Evolutionary conservation across 768 basidiomycete genomes (phyloP), one percentile per base, ranked within the genome.

Genomic region (Trametes maxima): DNA sequence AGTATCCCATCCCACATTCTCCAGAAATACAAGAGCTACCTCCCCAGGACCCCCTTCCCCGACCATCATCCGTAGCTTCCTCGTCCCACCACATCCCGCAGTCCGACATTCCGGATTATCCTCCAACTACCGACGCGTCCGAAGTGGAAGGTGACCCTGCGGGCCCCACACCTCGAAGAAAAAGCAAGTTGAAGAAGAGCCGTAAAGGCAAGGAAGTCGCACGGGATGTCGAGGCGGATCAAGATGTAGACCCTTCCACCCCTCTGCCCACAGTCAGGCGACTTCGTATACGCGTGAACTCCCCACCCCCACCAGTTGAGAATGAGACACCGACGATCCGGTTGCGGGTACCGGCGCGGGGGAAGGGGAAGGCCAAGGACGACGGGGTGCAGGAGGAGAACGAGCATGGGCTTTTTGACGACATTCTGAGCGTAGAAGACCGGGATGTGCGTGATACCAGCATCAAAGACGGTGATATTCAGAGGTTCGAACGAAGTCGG

Each of bases 391-490:
- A 70, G 55, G 87, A 88, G 10, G 87, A 87, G 7, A 77, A 74
- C 12, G 73, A 76, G 44, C 79, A 79, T 42, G 87, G 88, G 24
- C 78, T 94, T 51, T 98, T 95, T 69, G 95, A 97, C 48, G 95
- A 94, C 21, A 80, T 96, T 42, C 79, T 98, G 37, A 74, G 73
- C 14, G 74, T 79, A 1, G 79, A 79, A 17, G 90, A 96, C 56
- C 84, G 92, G 37, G 92, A 94, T 69, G 87, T 82, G 45, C 75
- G 79, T 21, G 87, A 85, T 70, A 94, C 94, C 8, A 72, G 73
- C 0, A 89, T 95, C 25, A 72, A 74, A 3, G 74, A 75, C 33
- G 65, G 67, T 5, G 94, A 96, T 72, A 86, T 88, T 68, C 71
- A 78, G 49, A 80, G 82, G 52, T 98, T 92, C 70, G 91, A 94